Conservation (phyloP, 2,329 filamentous ascomycete species). For the Colletotrichum trifolii region DNA sequence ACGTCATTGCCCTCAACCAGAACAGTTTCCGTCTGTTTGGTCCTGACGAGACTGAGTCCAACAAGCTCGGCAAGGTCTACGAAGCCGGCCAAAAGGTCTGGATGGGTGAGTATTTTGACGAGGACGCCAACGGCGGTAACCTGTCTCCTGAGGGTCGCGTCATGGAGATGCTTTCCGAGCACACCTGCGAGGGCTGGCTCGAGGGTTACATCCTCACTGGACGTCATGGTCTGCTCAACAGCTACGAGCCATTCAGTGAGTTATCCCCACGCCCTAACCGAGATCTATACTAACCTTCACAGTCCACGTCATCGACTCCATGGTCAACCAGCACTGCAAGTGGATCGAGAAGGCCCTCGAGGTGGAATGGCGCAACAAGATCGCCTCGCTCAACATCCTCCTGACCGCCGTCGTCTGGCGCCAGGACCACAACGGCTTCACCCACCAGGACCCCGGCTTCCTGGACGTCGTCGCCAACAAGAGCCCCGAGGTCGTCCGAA, state of each 20-base stretch:
- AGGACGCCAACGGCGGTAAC: constrained; percentile 80
- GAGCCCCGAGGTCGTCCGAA: constrained; percentile 81
- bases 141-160: constrained; percentile 75
- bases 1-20: constrained; percentile 73
- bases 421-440: constrained; percentile 87
- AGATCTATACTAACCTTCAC: neutral
- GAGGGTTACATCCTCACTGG: constrained; percentile 83
- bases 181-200: constrained; percentile 83
- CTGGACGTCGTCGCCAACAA: constrained; percentile 84
- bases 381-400: constrained; percentile 82
- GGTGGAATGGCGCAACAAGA: constrained; percentile 79
- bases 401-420: constrained; percentile 83
- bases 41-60: constrained; percentile 84
- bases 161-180: constrained; percentile 88
- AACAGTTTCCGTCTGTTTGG: constrained; percentile 80
- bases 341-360: constrained; percentile 87
- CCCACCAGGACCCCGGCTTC: constrained; percentile 84
- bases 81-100: constrained; percentile 82
- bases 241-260: constrained; percentile 78
- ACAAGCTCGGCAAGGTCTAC: constrained; percentile 80
- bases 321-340: constrained; percentile 86
- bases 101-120: constrained; percentile 82
- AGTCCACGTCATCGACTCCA: constrained; percentile 82
- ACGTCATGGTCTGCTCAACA: constrained; percentile 81
- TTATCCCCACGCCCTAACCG: neutral